Evolutionary conservation across 768 basidiomycete species (phyloP), one percentile per base, ranked within the genome.

Genomic region (Hortiboletus campestris): DNA sequence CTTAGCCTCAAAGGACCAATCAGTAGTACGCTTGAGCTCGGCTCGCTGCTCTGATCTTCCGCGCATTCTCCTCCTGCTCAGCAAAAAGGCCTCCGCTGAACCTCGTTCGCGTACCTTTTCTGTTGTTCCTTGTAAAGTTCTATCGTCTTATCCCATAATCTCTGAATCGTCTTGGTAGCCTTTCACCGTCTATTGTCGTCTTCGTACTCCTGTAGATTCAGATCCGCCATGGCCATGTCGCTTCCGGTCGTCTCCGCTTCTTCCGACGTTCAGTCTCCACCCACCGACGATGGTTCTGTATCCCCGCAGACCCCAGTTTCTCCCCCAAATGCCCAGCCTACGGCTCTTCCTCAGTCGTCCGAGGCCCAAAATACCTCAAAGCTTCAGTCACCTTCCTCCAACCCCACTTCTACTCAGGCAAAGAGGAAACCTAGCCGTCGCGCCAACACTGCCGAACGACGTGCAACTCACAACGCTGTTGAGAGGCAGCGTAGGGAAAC

Each of bases 401-500:
- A 63, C 20, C 49, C 67, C 16, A 55, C 65, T 22, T 34, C 59
- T 50, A 59, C 73, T n/a, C 80, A 81, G 57, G 67, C 75, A 55
- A 91, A 89, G 69, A 84, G 89, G 71, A 96, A 96, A 72, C 84
- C 91, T 52, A 84, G 83, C 66, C 81, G 93, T 59, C 84, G 94
- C 32, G 94, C 94, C 49, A 98, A 98, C 75, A 98, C 95, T 49
- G 95, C 94, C 49, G 96, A 98, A 72, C 91, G 95, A 73, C 79
- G 96, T 35, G 93, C 94, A 4, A 94, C 91, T 20, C 96, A 99
- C 76, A 99, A 98, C 70, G 96, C 97, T 32, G 93, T 98, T 55
- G 97, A 98, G 77, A 82, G 97, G 48, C 89, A 90, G 67, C 83
- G 96, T 46, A 78, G 96, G 47, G 96, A 98, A 77, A 94, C 90